Evolutionary conservation across 139 green algal genomes (phyloP).

Genomic region (Monoraphidium neglectum): DNA sequence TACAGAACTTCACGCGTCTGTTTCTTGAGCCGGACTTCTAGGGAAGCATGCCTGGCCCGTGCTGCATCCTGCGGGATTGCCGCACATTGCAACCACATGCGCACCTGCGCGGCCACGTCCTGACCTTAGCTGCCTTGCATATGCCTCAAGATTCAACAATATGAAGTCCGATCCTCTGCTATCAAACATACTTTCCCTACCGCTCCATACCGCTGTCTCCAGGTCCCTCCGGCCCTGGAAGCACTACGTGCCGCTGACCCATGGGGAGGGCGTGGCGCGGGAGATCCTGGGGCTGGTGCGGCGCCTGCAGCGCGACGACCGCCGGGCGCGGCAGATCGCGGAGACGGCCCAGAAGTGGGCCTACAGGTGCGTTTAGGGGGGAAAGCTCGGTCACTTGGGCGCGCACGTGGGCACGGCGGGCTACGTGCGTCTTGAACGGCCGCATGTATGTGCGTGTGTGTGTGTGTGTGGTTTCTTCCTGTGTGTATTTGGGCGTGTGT

Average conservation of each 20-base stretch:
- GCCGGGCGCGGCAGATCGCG: slow-evolving; percentile 12
- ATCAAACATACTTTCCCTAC: not conserved
- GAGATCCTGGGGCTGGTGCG: not conserved
- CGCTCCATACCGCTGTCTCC: not conserved
- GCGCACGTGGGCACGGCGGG: no score
- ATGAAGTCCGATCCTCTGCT: not conserved
- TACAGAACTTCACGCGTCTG: no score
- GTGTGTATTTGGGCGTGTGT: no score
- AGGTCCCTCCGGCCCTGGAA: slow-evolving; percentile 31
- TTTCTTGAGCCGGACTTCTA: no score
- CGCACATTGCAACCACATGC: no score
- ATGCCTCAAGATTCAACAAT: not conserved
- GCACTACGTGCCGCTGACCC: slow-evolving; percentile 24
- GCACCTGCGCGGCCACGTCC: no score
- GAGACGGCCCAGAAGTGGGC: slow-evolving; percentile 23
- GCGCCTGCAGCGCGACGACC: slow-evolving; percentile 4
- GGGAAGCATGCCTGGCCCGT: no score
- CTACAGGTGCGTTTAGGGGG: slow-evolving; percentile 8
- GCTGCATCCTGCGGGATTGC: no score
- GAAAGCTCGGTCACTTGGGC: no score
- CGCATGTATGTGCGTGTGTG: no score
- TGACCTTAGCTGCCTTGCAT: not conserved
- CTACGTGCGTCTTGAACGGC: no score
- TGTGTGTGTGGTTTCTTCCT: no score
- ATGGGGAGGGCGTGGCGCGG: not conserved